Percentiles rank a stretch among this genome's conserved stretches.
These are phyloP conservation scores for Malus orientalis DNA, from an alignment of 306 rosid species.

Conservation along the genomic window DNA sequence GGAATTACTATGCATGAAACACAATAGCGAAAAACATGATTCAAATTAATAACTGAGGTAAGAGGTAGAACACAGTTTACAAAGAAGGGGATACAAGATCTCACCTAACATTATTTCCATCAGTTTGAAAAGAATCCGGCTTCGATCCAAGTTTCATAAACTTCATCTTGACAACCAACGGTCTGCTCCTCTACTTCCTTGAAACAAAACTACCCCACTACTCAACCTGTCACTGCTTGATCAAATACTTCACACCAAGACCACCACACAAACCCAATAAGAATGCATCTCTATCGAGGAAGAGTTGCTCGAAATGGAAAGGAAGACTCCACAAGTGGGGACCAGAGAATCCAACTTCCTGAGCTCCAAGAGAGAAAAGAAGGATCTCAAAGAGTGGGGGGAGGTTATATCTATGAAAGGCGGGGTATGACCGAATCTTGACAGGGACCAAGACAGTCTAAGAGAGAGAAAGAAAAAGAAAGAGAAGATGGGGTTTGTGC, in stretches of 20 bases:
- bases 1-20: background rate
- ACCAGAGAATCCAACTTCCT: constrained; percentile 45
- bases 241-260: constrained; percentile 24
- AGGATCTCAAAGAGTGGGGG: constrained; percentile 30
- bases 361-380: constrained; percentile 43
- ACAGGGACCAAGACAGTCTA: constrained; percentile 59
- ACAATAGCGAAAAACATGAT: background rate
- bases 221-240: constrained; percentile 29
- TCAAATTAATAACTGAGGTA: background rate
- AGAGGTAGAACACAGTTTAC: constrained; percentile 11
- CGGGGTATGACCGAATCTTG: constrained; percentile 57
- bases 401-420: constrained; percentile 25
- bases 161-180: constrained; percentile 68
- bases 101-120: constrained; percentile 79
- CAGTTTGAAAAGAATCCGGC: constrained; percentile 80
- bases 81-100: constrained; percentile 24
- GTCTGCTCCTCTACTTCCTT: constrained; percentile 25
- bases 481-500: constrained; percentile 25
- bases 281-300: constrained; percentile 3
- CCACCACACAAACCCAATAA: constrained; percentile 22
- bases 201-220: constrained; percentile 22
- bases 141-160: constrained; percentile 99
- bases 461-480: constrained; percentile 48
- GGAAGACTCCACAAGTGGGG: constrained; percentile 25
- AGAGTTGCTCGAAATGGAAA: constrained; percentile 27